Base-by-base conservation (phyloP, 345 rosid species). In the Murraya koenigii region DNA sequence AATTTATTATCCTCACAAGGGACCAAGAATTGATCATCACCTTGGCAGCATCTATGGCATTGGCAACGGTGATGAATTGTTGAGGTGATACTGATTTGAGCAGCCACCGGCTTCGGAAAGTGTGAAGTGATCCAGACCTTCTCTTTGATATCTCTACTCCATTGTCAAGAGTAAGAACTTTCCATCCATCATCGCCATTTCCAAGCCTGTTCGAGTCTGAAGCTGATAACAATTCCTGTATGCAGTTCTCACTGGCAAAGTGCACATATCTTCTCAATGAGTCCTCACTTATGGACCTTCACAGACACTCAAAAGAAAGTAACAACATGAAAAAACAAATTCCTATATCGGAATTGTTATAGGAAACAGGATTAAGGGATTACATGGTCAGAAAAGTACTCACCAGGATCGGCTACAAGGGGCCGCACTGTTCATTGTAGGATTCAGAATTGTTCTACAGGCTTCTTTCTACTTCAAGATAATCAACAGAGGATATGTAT, bases 21-120 rank as follows among this genome's bases (percentile, higher is more conserved):
- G 64, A n/a, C 32, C 39, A 14, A 6, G 71, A 71, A 30, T 39
- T 25, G 56, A 66, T 52, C 6, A 35, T 54, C 61, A 93, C 97
- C 94, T 89, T 88, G 54, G 97, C 95, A 58, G 91, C 95, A 75
- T 89, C 92, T 22, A 93, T 90, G 32, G 96, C 94, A 49, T 87
- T 93, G 69, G 97, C 94, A 52, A 93, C 92, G n/a, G 87, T 81
- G 71, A 88, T 80, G 83, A 93, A 91, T 72, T 93, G 94, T 30
- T 89, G 82, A 4, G 96, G 90, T 0, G 92, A 88, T 75, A 93
- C 88, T 19, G 96, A 91, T 82, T 80, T 83, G 71, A 93, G 91
- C 41, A 90, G 76, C 87, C 93, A 79, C 13, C 94, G 89, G 86
- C 96, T 93, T 15, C 96, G 88, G 74, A 91, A 91, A 14, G 90